Base-by-base conservation (phyloP, 1,284 basidiomycete genomes). In the Cerrena zonata region DNA sequence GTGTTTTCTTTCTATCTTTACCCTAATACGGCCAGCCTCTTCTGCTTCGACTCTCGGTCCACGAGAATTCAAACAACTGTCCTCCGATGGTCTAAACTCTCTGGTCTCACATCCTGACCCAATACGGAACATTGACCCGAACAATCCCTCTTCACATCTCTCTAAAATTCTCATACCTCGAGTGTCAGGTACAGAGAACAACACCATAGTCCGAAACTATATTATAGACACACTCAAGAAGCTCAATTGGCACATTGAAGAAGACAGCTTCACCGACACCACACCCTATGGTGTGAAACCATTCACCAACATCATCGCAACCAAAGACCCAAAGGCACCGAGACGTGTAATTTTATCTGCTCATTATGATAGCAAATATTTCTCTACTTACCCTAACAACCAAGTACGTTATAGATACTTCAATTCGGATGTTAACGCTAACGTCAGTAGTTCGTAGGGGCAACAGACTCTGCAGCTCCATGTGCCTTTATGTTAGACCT, bases 331-430 rank as follows among this genome's bases (percentile, higher is more conserved):
- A 3, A 70, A 74, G n/a, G 92, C 95, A 0, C 73, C 87, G 1
- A 70, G 89, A 38, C 85, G 89, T 59, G 75, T 99, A 23, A 77
- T 95, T n/a, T 68, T 99, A 5, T 77, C 94, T 2, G 96, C 95
- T 3, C 96, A 99, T 66, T 94, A 91, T 61, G 96, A 99, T 68
- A 93, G 89, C 68, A 99, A 99, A 70, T 96, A 82, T 71, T 95
- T 90, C 60, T 70, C 82, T 0, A 69, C 67, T 1, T 84, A 76
- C 56, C 89, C 89, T 1, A 69, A 80, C 27, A 86, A 88, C 60
- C 84, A 90, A 72, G 87, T 88, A 62, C 68, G 23, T 21, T 21
- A 5, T 42, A 23, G 19, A 22, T 22, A 23, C 13, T 23, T 39
- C 21, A 30, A 39, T n/a, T 19, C 15, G 22, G 26, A 13, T 37